These are phyloP conservation scores for Trichosanthes truncata DNA, from an alignment of 306 rosid genomes.

Conservation along the genomic window DNA sequence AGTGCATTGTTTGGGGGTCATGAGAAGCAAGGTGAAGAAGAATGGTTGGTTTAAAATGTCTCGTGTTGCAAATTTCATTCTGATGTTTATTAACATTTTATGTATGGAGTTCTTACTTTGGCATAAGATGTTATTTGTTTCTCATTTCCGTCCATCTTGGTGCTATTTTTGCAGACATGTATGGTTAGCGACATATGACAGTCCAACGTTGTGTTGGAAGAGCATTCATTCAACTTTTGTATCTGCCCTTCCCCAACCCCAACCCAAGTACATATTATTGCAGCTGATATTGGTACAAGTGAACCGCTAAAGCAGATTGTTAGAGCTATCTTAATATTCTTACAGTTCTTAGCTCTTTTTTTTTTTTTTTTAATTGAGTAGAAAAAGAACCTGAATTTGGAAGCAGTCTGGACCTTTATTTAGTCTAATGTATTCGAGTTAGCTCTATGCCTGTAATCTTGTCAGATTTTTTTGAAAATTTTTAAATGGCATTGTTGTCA, in stretches of 20 bases:
- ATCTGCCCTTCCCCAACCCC: constrained; percentile 17
- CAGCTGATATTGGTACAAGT: constrained; percentile 35
- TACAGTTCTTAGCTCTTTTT: neutral
- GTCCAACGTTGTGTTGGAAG: constrained; percentile 5
- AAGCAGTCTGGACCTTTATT: neutral
- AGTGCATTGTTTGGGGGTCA: neutral
- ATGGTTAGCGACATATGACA: constrained; percentile 44
- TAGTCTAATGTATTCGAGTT: neutral
- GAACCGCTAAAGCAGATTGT: neutral
- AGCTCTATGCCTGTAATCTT: neutral
- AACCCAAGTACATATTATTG: constrained; percentile 49
- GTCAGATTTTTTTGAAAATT: neutral
- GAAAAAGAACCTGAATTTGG: neutral
- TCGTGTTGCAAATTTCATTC: neutral
- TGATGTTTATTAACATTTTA: neutral
- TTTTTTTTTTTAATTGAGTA: neutral
- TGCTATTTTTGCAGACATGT: constrained; percentile 44
- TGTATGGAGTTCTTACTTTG: neutral
- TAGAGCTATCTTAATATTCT: constrained; percentile 2
- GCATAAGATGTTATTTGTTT: neutral
- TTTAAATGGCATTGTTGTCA: neutral
- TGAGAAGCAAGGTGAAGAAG: neutral
- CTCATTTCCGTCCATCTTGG: neutral
- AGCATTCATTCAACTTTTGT: neutral
- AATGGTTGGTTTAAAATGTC: neutral